Evolutionary conservation across 306 rosid species (phyloP).

Genomic region (peach (Prunus persica)): Prunus_persica_NCBIv2 NC_034015.1:8722001-8722500

Average conservation of each 20-base stretch:
- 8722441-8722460: constrained; percentile 84
- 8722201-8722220: constrained; percentile 22
- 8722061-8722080: neutral
- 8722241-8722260: constrained; percentile 93
- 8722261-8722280: constrained; percentile 89
- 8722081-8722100: neutral
- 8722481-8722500: constrained; percentile 99
- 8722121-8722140: neutral
- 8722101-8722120: neutral
- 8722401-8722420: constrained; percentile 25
- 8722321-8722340: constrained; percentile 51
- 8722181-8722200: neutral
- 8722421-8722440: constrained; percentile 73
- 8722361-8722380: neutral
- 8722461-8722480: constrained; percentile 96
- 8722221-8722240: constrained; percentile 96
- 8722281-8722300: constrained; percentile 97
- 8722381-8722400: constrained; percentile 21
- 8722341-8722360: neutral
- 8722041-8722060: neutral
- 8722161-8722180: neutral
- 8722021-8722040: neutral
- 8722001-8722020: neutral
- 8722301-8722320: constrained; percentile 99
- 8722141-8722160: neutral